Conservation (phyloP, 495 filamentous ascomycete genomes). For the Saxophila tyrrhenica region DNA sequence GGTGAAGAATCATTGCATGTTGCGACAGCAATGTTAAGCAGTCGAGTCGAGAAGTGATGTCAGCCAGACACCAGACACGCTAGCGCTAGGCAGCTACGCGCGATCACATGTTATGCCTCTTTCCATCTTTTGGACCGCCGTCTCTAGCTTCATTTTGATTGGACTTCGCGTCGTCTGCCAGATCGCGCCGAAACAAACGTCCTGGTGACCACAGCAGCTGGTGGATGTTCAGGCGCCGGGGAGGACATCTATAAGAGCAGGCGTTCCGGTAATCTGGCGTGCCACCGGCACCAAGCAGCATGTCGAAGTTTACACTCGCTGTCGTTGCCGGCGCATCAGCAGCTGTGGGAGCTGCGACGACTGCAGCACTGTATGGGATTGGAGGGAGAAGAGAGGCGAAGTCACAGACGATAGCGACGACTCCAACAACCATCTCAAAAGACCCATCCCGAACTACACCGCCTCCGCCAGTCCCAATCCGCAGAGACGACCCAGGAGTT, state of each 20-base stretch:
- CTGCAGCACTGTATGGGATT: constrained; percentile 64
- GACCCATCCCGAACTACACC: constrained; percentile 23
- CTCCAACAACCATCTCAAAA: constrained; percentile 16
- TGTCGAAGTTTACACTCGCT: constrained; percentile 54
- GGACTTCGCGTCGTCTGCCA: neutral
- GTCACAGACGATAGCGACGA: constrained; percentile 33
- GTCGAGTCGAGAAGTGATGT: too few relatives aligned
- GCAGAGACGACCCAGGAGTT: constrained; percentile 20
- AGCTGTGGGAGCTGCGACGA: constrained; percentile 74
- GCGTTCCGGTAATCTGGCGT: neutral
- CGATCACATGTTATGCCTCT: too few relatives aligned
- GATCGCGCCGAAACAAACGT: neutral
- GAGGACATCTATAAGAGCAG: neutral
- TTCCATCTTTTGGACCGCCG: too few relatives aligned
- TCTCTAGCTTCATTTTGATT: neutral
- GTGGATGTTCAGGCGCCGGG: neutral
- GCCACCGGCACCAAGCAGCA: constrained; percentile 13
- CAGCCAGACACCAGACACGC: too few relatives aligned
- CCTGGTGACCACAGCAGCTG: neutral
- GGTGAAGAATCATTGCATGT: too few relatives aligned
- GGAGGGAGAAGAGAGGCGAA: constrained; percentile 35
- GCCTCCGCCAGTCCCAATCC: constrained; percentile 27
- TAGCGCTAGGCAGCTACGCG: neutral
- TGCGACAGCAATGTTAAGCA: too few relatives aligned
- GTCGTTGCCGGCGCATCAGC: constrained; percentile 83